Conservation (phyloP, 257 asterid genomes). For the Lithospermum erythrorhizon region DNA sequence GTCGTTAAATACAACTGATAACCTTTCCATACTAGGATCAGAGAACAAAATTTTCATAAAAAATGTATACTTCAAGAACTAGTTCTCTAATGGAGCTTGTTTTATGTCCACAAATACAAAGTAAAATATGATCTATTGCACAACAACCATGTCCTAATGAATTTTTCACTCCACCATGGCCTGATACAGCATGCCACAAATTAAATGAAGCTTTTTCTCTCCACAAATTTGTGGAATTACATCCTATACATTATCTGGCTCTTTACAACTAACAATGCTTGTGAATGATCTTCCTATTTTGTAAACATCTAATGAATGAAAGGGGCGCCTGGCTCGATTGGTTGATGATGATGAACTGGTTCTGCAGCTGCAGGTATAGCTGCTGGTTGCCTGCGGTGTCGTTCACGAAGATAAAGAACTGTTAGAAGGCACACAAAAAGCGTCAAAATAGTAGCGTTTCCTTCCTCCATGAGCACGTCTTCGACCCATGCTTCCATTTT, state of each 20-base stretch:
- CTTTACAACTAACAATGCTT: not conserved
- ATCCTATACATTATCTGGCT: not conserved
- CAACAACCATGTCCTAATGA: not conserved
- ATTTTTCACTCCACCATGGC: no score
- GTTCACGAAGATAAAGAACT: slow-evolving; percentile 69
- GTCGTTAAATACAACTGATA: no score
- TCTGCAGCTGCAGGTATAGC: slow-evolving; percentile 36
- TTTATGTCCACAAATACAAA: no score
- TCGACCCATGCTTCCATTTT: slow-evolving; percentile 79
- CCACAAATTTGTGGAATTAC: not conserved
- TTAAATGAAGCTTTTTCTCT: not conserved
- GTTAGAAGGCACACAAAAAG: slow-evolving; percentile 88
- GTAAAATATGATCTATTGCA: not conserved
- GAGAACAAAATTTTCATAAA: no score
- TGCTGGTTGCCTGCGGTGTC: slow-evolving; percentile 53
- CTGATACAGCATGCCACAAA: not conserved
- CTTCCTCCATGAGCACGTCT: slow-evolving; percentile 87
- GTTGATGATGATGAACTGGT: slow-evolving; percentile 37
- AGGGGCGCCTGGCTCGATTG: slow-evolving; percentile 42
- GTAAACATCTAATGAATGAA: slow-evolving; percentile 20
- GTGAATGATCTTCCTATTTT: not conserved
- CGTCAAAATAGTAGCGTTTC: slow-evolving; percentile 82
- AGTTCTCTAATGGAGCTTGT: no score
- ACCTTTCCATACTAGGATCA: no score
- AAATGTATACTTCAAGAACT: no score